Evolutionary conservation across 352 stramenopile species (phyloP).

Genomic region (Blastocystis sp.): DNA sequence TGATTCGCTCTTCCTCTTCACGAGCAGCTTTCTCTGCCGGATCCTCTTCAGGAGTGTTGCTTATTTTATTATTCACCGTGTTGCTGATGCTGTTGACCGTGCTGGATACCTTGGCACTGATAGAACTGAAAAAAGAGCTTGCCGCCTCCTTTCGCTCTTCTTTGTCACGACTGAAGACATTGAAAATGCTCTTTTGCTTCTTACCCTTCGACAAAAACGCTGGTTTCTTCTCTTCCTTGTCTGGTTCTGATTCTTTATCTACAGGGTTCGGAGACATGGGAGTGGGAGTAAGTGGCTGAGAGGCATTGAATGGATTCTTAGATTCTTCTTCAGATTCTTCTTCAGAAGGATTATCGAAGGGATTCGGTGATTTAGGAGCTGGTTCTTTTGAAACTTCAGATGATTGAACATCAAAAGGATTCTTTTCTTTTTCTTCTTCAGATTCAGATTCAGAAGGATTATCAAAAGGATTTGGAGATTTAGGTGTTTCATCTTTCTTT

Average conservation of each 20-base stretch:
- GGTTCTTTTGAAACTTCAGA: background rate
- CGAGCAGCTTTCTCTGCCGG: background rate
- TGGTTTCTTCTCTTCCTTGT: background rate
- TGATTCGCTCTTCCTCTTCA: background rate
- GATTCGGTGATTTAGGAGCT: background rate
- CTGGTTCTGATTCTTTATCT: background rate
- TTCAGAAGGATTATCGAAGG: background rate
- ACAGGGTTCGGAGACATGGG: background rate
- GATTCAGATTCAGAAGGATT: background rate
- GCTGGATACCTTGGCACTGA: background rate
- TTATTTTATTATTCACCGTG: background rate
- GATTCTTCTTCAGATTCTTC: background rate
- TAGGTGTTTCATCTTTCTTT: background rate
- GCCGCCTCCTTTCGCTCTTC: slow-evolving; percentile 8
- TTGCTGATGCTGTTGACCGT: background rate
- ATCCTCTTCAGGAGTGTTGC: background rate
- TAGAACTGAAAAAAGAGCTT: background rate
- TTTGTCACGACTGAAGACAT: slow-evolving; percentile 2
- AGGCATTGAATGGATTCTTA: slow-evolving; percentile 15
- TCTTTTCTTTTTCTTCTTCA: background rate
- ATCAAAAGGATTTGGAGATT: background rate
- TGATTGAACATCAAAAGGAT: background rate
- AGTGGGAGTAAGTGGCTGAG: no score
- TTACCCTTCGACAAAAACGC: background rate
- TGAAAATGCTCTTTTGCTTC: slow-evolving; percentile 58